Percentiles rank a stretch among this genome's conserved stretches.
These are phyloP conservation scores for Geopyxis carbonaria DNA, from an alignment of 495 filamentous ascomycete species.

Conservation along the genomic window DNA sequence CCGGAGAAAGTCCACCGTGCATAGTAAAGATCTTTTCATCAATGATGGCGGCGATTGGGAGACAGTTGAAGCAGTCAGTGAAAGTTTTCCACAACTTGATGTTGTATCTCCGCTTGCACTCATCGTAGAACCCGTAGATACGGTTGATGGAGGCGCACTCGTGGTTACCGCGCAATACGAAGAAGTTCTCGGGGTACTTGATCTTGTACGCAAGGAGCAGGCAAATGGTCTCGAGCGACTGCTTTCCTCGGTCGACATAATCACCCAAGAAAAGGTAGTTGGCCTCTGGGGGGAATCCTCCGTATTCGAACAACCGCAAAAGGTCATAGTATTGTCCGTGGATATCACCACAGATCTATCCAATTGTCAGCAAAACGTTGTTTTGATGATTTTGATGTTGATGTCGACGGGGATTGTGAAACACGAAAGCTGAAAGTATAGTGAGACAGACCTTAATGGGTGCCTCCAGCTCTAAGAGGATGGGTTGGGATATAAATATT, in stretches of 20 bases:
- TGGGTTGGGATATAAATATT: slow-evolving; percentile 99
- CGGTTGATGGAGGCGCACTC: slow-evolving; percentile 99
- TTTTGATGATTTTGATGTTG: background rate
- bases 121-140: slow-evolving; percentile 99
- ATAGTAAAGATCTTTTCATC: slow-evolving; percentile 99
- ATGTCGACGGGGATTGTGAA: background rate
- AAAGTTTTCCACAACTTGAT: slow-evolving; percentile 99
- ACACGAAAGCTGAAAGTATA: background rate
- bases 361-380: slow-evolving; percentile 15
- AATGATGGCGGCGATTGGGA: slow-evolving; percentile 98
- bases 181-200: slow-evolving; percentile 99
- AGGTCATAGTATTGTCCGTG: slow-evolving; percentile 99
- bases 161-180: slow-evolving; percentile 95
- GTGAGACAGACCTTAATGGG: slow-evolving; percentile 75
- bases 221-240: slow-evolving; percentile 98
- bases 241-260: slow-evolving; percentile 97
- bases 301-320: slow-evolving; percentile 93
- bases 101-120: slow-evolving; percentile 98
- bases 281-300: slow-evolving; percentile 93
- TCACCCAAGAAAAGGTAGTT: slow-evolving; percentile 99
- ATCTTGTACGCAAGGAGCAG: slow-evolving; percentile 98
- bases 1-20: slow-evolving; percentile 94
- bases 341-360: slow-evolving; percentile 95
- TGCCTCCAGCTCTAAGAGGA: slow-evolving; percentile 89
- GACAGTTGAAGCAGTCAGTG: slow-evolving; percentile 98